Base-by-base conservation (phyloP, 352 stramenopile genomes). In the Phytophthora europaea region DNA sequence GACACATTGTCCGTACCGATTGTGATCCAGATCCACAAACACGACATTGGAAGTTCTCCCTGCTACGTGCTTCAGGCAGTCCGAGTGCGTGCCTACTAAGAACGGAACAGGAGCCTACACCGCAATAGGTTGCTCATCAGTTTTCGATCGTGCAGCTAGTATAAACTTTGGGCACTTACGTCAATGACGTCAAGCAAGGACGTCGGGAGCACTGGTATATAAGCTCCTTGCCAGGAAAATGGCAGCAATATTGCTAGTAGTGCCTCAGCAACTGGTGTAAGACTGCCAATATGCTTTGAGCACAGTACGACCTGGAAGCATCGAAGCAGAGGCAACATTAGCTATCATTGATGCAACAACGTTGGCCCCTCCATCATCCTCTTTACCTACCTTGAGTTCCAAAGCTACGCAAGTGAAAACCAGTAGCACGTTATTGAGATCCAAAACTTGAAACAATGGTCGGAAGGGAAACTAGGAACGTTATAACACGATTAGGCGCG, bases 1-100 rank as follows among this genome's bases (percentile, higher is more conserved):
- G 0, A 34, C 13, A 33, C 48, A 55, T n/a, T 28, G n/a, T 18
- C 28, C 48, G 12, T 33, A 92, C 85, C 86, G 80, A 65, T 99
- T 98, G 55, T 95, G 85, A 72, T 99, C 96, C 15, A 99, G 70
- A 83, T 99, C 95, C 1, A 99, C 93, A 55, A 98, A 98, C 6
- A 99, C 85, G 7, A 99, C 94, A 9, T 91, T 93, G 12, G 70
- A 84, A 1, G 94, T 88, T 77, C 88, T 79, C 31, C 76, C 68
- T n/a, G 78, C 77, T 10, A 84, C 76, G 60, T 86, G 78, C 18
- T 88, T 92, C 33, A 97, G 73, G 61, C 82, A 95, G 57, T 95
- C 84, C 1, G 88, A 88, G 65, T 98, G 87, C 10, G 98, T 84
- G 3, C 97, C 97, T 26, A 99, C 87, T 0, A 99, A 63, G 69